Conservation (phyloP, 805 yeast species). For the Candida nonsorbophila region DNA sequence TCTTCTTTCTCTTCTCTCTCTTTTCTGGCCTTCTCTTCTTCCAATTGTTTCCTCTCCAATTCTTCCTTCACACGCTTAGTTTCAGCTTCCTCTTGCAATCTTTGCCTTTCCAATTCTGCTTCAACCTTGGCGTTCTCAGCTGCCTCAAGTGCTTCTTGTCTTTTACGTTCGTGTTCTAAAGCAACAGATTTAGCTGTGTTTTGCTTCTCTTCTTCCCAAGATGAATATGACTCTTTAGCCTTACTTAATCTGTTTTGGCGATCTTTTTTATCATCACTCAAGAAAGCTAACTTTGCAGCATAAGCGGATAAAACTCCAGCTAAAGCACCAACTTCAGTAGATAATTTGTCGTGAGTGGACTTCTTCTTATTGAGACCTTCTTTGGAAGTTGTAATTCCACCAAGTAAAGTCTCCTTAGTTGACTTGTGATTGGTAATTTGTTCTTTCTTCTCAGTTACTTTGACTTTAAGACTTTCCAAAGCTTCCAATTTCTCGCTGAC, state of each 20-base stretch:
- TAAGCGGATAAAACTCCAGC: slow-evolving; percentile 40
- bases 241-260: slow-evolving; percentile 30
- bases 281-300: slow-evolving; percentile 34
- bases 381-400: slow-evolving; percentile 28
- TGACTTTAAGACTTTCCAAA: slow-evolving; percentile 26
- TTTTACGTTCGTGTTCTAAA: slow-evolving; percentile 28
- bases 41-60: slow-evolving; percentile 16
- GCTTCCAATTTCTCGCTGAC: slow-evolving; percentile 33
- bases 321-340: slow-evolving; percentile 40
- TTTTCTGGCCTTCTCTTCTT: slow-evolving; percentile 15
- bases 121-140: slow-evolving; percentile 24
- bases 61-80: slow-evolving; percentile 25
- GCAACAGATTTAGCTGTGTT: slow-evolving; percentile 35
- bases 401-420: slow-evolving; percentile 39
- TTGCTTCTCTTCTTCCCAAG: slow-evolving; percentile 44
- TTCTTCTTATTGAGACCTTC: slow-evolving; percentile 34
- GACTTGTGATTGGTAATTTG: slow-evolving; percentile 19
- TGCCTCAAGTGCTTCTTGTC: slow-evolving; percentile 39
- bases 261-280: slow-evolving; percentile 33
- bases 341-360: slow-evolving; percentile 28
- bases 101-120: slow-evolving; percentile 31
- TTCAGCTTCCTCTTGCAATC: slow-evolving; percentile 27
- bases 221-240: slow-evolving; percentile 34
- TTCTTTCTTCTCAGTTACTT: slow-evolving; percentile 24
- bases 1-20: slow-evolving; percentile 17